Base-by-base conservation (phyloP, 306 rosid genomes). In the Rosa chinensis region DNA sequence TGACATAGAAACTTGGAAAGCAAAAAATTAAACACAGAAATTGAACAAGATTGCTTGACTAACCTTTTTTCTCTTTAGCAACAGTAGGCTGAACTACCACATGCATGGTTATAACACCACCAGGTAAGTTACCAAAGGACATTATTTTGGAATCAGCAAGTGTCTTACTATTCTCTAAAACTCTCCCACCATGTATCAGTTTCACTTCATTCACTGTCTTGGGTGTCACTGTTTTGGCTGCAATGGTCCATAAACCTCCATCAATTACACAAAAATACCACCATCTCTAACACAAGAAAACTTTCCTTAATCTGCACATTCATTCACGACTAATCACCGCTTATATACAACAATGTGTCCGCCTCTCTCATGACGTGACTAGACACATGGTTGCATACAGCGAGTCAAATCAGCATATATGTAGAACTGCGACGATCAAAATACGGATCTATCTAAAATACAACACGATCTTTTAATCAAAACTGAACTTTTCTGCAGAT, bases 141-240 rank as follows among this genome's bases (percentile, higher is more conserved):
- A n/a, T 86, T 85, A 89, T 78, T 63, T 81, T 86, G 85, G 85
- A 90, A 35, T 92, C 93, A 66, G 92, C 85, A 64, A 92, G 91
- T 35, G 90, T 92, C 78, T 82, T 84, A 81, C n/a, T 85, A 75
- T 87, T 89, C 77, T 88, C 93, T 85, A 92, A 83, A 83, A 92
- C 74, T 86, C 77, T 90, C 63, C 95, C 93, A 0, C 89, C 93
- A 62, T 90, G 93, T 70, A 92, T 89, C 79, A 89, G 87, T 79
- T 89, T 90, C 74, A 92, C 49, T 53, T 92, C 95, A 69, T 79
- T 84, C 48, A 81, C 80, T 53, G 89, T 81, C 80, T 86, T 92
- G 47, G 95, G 97, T 37, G 76, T 78, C 59, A 85, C 76, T 70
- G 84, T 82, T 83, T 89, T 92, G 18, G 84, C 95, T 92, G 89